These are phyloP conservation scores for Wickerhamiella shivajii DNA, from an alignment of 805 yeast species.

Conservation along the genomic window DNA sequence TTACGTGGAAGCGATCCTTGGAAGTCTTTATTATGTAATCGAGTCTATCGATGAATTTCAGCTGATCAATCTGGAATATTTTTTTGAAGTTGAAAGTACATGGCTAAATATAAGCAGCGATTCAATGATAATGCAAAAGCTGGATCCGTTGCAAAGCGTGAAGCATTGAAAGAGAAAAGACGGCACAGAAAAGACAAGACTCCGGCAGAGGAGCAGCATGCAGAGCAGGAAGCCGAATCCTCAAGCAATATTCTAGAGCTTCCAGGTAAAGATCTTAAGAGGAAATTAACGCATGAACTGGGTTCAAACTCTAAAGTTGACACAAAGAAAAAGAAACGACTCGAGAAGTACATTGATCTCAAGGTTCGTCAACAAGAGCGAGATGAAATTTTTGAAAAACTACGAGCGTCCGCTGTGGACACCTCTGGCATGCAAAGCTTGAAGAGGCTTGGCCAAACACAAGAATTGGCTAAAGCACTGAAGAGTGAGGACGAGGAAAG, in stretches of 20 bases:
- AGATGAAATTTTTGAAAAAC: slow-evolving; percentile 56
- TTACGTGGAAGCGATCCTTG: too few species aligned
- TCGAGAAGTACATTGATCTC: slow-evolving; percentile 65
- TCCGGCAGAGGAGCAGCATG: too few species aligned
- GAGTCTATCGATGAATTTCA: too few species aligned
- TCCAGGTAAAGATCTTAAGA: too few species aligned
- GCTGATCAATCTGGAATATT: too few species aligned
- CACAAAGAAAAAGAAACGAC: slow-evolving; percentile 52
- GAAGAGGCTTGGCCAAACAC: slow-evolving; percentile 61
- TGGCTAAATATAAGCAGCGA: slow-evolving; percentile 73
- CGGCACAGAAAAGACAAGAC: too few species aligned
- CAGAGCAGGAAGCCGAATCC: too few species aligned
- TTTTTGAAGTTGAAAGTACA: too few species aligned
- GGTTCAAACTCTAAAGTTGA: slow-evolving; percentile 59
- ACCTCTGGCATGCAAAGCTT: slow-evolving; percentile 56
- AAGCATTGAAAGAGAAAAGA: slow-evolving; percentile 48
- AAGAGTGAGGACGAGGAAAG: slow-evolving; percentile 58
- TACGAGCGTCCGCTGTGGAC: slow-evolving; percentile 51
- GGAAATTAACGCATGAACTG: too few species aligned
- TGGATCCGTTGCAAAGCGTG: slow-evolving; percentile 71
- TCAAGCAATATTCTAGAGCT: too few species aligned
- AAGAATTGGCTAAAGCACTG: slow-evolving; percentile 49
- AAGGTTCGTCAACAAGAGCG: slow-evolving; percentile 41
- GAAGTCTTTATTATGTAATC: too few species aligned
- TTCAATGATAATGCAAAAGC: slow-evolving; percentile 76